These are phyloP conservation scores for Coleophoma cylindrospora DNA, from an alignment of 2,329 filamentous ascomycete species.

Conservation along the genomic window DNA sequence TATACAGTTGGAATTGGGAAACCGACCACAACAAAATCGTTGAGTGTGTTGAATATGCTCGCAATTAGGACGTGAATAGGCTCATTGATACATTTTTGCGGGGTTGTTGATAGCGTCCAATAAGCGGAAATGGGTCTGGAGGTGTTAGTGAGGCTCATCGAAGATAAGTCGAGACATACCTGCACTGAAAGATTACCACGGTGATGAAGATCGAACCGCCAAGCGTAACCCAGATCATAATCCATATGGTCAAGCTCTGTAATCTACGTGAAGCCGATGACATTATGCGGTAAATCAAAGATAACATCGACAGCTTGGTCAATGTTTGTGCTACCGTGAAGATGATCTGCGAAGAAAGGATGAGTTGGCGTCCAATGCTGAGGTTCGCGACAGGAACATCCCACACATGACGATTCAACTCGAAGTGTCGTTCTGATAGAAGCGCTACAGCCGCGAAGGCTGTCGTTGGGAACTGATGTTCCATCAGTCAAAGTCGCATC, in stretches of 20 bases:
- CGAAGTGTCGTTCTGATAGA: conserved; percentile 26
- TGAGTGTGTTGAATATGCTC: conserved; percentile 53
- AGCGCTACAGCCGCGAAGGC: conserved; percentile 29
- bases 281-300: conserved; percentile 28
- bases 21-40: conserved; percentile 47
- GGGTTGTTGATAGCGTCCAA: conserved; percentile 27
- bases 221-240: conserved; percentile 27
- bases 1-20: conserved; percentile 43
- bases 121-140: conserved; percentile 30
- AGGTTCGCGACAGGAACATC: conserved; percentile 28
- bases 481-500: neutral
- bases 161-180: conserved; percentile 21
- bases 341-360: conserved; percentile 30
- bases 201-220: conserved; percentile 26
- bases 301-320: conserved; percentile 31
- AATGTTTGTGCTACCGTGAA: conserved; percentile 29
- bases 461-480: conserved; percentile 25
- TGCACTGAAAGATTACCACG: conserved; percentile 33
- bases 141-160: conserved; percentile 7
- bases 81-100: conserved; percentile 40
- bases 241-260: conserved; percentile 19
- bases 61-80: conserved; percentile 45
- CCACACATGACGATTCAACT: conserved; percentile 35
- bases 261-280: conserved; percentile 25
- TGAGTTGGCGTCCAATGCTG: conserved; percentile 27